Percentiles rank a stretch among this genome's conserved stretches.
Conservation (phyloP, 2,329 filamentous ascomycete genomes). For the Anisogramma anomala region DNA sequence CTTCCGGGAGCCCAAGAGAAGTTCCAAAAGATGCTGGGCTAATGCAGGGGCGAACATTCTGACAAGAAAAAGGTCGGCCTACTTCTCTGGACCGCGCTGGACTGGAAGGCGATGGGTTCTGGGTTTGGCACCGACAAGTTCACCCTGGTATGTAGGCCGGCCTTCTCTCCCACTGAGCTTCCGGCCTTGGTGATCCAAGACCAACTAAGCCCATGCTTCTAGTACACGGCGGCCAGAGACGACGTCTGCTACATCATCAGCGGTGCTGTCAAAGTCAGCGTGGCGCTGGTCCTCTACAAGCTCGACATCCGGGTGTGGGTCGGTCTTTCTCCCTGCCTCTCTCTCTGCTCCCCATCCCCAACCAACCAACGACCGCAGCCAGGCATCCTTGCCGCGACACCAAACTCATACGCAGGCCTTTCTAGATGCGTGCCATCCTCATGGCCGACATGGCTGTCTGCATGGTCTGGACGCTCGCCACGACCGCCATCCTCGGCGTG, state of each 20-base stretch:
- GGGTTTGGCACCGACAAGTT: not conserved
- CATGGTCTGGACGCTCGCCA: constrained; percentile 5
- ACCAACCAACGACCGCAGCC: too few relatives aligned
- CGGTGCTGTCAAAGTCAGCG: constrained; percentile 10
- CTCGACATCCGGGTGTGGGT: constrained; percentile 7
- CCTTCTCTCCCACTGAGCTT: not conserved
- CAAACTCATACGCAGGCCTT: too few relatives aligned
- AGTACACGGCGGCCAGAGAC: constrained; percentile 8
- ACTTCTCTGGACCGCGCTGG: constrained; percentile 4
- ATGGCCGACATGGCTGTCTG: constrained; percentile 10
- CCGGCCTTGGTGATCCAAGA: too few relatives aligned
- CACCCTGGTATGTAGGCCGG: not conserved
- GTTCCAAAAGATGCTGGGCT: too few relatives aligned
- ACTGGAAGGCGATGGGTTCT: not conserved
- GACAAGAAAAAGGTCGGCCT: constrained; percentile 1
- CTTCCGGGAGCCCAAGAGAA: too few relatives aligned
- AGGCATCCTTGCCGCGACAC: too few relatives aligned
- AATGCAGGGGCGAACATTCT: too few relatives aligned
- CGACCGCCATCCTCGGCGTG: constrained; percentile 6
- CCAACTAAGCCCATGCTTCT: too few relatives aligned
- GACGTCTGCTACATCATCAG: constrained; percentile 12
- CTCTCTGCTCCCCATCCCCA: too few relatives aligned
- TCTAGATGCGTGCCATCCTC: not conserved
- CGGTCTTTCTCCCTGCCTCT: too few relatives aligned
- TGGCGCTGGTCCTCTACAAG: constrained; percentile 11